Evolutionary conservation across 306 rosid species (phyloP).

Genomic region (Lagenaria siceraria): DNA sequence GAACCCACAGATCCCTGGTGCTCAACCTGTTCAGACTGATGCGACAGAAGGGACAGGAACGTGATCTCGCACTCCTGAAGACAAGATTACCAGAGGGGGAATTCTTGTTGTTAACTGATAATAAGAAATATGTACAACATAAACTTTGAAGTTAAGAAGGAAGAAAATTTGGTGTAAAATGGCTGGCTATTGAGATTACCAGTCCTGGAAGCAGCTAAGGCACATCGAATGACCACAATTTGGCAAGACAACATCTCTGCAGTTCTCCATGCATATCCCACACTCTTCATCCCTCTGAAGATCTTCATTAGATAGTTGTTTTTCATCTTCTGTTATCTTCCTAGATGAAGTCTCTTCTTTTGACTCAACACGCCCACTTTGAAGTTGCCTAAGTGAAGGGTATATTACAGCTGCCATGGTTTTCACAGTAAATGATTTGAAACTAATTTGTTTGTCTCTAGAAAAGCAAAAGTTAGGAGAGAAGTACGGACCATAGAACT

Average conservation of each 20-base stretch:
- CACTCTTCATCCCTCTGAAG: constrained; percentile 51
- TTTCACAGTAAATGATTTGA: constrained; percentile 3
- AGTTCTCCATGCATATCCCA: constrained; percentile 70
- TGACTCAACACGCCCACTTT: constrained; percentile 30
- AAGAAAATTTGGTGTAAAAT: neutral
- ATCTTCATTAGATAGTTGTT: constrained; percentile 16
- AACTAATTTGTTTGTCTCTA: neutral
- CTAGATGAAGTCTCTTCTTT: constrained; percentile 16
- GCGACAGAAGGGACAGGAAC: constrained; percentile 77
- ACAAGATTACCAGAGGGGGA: neutral
- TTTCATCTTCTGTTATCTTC: constrained; percentile 21
- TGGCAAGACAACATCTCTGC: constrained; percentile 50
- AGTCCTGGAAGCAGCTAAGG: constrained; percentile 56
- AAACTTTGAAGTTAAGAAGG: neutral
- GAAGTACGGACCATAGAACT: constrained; percentile 43
- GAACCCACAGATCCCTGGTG: constrained; percentile 54
- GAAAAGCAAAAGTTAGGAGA: constrained; percentile 1
- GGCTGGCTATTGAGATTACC: constrained; percentile 18
- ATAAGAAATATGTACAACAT: neutral
- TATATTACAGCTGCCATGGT: constrained; percentile 53
- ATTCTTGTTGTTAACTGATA: too few relatives aligned
- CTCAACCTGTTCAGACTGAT: constrained; percentile 36
- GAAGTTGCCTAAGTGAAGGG: constrained; percentile 60
- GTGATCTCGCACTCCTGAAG: constrained; percentile 52
- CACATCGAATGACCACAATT: constrained; percentile 70